Evolutionary conservation across 768 basidiomycete genomes (phyloP).

Genomic region (Xerocomus spinulosus): DNA sequence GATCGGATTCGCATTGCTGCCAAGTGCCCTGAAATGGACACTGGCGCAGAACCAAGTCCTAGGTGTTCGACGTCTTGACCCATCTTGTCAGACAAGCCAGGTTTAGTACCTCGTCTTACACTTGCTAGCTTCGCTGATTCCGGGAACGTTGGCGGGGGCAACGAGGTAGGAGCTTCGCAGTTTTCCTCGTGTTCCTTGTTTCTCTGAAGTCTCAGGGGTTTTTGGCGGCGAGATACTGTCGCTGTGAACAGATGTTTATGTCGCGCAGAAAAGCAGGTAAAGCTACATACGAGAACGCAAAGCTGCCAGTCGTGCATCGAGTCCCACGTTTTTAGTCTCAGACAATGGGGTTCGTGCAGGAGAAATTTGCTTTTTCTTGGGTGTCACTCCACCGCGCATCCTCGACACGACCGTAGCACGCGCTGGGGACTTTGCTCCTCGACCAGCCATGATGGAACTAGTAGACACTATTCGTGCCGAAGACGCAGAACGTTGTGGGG

Average conservation of each 20-base stretch:
- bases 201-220: conserved; percentile 12
- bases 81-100: conserved; percentile 10
- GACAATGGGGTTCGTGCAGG: conserved; percentile 20
- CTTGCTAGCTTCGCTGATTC: conserved; percentile 1
- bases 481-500: conserved; percentile 7
- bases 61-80: conserved; percentile 7
- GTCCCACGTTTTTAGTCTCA: conserved; percentile 19
- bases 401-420: conserved; percentile 14
- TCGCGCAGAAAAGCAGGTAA: not conserved
- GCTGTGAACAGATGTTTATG: conserved; percentile 8
- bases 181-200: conserved; percentile 9
- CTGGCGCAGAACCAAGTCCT: conserved; percentile 18
- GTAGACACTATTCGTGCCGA: conserved; percentile 9
- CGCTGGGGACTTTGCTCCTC: conserved; percentile 19
- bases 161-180: not conserved
- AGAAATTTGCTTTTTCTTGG: conserved; percentile 23
- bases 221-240: conserved; percentile 8
- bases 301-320: conserved; percentile 6
- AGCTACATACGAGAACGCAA: conserved; percentile 21
- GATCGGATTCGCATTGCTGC: conserved; percentile 20
- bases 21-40: conserved; percentile 28
- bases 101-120: conserved; percentile 12
- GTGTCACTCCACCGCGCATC: conserved; percentile 20
- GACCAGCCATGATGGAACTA: not conserved
- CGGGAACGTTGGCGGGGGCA: conserved; percentile 6